Evolutionary conservation across 345 rosid genomes (phyloP), one percentile per base, ranked within the genome.

Genomic region (Corchorus olitorius): DNA sequence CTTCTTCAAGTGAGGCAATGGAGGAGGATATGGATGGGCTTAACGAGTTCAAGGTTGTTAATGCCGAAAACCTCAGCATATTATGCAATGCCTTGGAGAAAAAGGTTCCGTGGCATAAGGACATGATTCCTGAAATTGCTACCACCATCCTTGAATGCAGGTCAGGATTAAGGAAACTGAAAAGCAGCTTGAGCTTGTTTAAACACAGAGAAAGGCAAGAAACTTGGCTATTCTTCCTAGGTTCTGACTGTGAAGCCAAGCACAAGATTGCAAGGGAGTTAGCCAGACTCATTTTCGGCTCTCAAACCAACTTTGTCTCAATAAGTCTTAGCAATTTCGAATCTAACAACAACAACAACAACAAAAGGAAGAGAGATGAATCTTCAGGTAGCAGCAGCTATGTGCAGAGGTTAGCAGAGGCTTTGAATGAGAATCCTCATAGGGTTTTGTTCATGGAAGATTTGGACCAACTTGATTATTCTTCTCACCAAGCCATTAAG

Each of bases 351-450:
- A 39, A 39, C 43, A 39, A 39, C 41, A 78, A 70, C 65, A 81
- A 72, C 12, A 91, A 91, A 85, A 87, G 91, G 74, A 45, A 79
- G 56, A 85, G 90, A 76, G 87, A 80, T 8, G 88, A 89, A 17
- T 12, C 27, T 27, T 27, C 54, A 6, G 87, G 80, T 5, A 66
- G 75, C 35, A 39, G 64, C 6, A 39, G 64, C 6, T 83, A 85
- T 65, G 37, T 82, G 6, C 86, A 89, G 67, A 86, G 87, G 65
- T 73, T 91, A 11, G 86, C 84, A 0, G 82, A 86, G 45, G 90
- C 93, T 6, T 79, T 88, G 88, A 91, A 91, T 60, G 90, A 89
- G 85, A 91, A 89, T 66, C 96, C 93, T 27, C 91, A 82, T 60
- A 81, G 91, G 14, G 93, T 91, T 43, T 87, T 89, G 75, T 87